These are phyloP conservation scores for Plasmodium blacklocki DNA, from an alignment of 169 alveolate species.

Conservation along the genomic window DNA sequence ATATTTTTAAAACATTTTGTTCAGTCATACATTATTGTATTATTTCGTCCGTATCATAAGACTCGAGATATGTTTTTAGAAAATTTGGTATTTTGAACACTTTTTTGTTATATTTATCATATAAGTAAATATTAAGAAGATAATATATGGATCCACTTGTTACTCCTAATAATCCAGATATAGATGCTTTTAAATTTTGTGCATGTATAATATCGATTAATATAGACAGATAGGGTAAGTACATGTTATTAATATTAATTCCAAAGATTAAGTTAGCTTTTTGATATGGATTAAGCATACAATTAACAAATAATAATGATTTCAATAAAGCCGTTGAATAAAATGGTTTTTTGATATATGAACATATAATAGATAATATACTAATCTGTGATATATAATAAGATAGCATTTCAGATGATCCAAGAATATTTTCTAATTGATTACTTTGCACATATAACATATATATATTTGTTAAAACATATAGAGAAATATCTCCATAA, in stretches of 20 bases:
- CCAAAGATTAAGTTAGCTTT: slow-evolving; percentile 72
- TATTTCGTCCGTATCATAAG: slow-evolving; percentile 24
- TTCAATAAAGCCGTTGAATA: slow-evolving; percentile 62
- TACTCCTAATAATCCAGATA: slow-evolving; percentile 66
- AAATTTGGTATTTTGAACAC: slow-evolving; percentile 40
- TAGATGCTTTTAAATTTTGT: slow-evolving; percentile 65
- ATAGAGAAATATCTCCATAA: slow-evolving; percentile 69
- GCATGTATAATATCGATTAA: slow-evolving; percentile 70
- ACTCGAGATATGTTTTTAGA: slow-evolving; percentile 56
- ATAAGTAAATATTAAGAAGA: slow-evolving; percentile 40
- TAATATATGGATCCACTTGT: slow-evolving; percentile 72
- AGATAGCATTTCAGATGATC: slow-evolving; percentile 61
- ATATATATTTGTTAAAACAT: slow-evolving; percentile 68
- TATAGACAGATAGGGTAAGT: slow-evolving; percentile 68
- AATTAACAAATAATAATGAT: slow-evolving; percentile 54
- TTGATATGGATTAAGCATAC: slow-evolving; percentile 70
- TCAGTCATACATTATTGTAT: background rate
- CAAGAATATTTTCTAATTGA: slow-evolving; percentile 31
- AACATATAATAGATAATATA: slow-evolving; percentile 44
- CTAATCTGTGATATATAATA: slow-evolving; percentile 67
- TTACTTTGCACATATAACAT: slow-evolving; percentile 68
- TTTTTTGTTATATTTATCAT: slow-evolving; percentile 50
- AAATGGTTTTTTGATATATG: slow-evolving; percentile 64
- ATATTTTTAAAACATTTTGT: no score
- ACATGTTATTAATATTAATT: slow-evolving; percentile 54